These are phyloP conservation scores for Hanseniaspora gamundiae DNA, from an alignment of 1,139 yeast species.

Conservation along the genomic window DNA sequence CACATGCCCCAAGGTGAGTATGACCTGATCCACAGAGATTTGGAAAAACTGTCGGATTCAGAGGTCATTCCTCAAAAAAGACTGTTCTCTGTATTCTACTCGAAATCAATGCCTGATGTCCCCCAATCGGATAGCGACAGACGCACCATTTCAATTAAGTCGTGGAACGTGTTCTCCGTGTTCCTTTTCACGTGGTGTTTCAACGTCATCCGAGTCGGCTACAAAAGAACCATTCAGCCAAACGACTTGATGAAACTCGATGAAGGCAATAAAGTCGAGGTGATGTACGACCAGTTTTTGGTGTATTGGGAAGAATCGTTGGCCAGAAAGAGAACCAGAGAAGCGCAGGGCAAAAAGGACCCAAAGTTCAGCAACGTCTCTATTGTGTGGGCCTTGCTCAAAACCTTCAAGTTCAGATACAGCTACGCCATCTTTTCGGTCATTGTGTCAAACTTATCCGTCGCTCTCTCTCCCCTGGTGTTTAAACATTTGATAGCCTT, in stretches of 20 bases:
- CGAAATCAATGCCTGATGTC: conserved; percentile 20
- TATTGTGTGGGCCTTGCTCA: conserved; percentile 1
- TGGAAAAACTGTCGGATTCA: conserved; percentile 22
- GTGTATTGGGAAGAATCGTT: neutral
- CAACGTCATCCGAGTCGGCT: conserved; percentile 51
- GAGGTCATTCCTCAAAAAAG: conserved; percentile 28
- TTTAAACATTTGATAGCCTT: conserved; percentile 32
- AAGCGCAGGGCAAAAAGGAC: conserved; percentile 8
- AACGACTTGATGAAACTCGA: conserved; percentile 30
- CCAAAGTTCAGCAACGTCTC: neutral
- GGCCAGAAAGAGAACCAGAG: neutral
- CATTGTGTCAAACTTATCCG: conserved; percentile 10
- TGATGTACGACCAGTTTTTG: conserved; percentile 2
- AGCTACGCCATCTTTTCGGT: conserved; percentile 10
- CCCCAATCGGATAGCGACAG: conserved; percentile 30
- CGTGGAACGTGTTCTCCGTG: conserved; percentile 3
- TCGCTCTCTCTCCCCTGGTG: conserved; percentile 27
- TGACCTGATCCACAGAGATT: conserved; percentile 10
- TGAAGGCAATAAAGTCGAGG: neutral
- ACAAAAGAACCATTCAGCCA: conserved; percentile 51
- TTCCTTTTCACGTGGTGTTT: conserved; percentile 47
- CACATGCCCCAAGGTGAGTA: neutral
- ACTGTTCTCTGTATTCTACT: conserved; percentile 28
- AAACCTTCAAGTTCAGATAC: conserved; percentile 4
- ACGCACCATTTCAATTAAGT: conserved; percentile 28